These are phyloP conservation scores for Aspergillus fischeri DNA, from an alignment of 2,329 filamentous ascomycete genomes.

Conservation along the genomic window DNA sequence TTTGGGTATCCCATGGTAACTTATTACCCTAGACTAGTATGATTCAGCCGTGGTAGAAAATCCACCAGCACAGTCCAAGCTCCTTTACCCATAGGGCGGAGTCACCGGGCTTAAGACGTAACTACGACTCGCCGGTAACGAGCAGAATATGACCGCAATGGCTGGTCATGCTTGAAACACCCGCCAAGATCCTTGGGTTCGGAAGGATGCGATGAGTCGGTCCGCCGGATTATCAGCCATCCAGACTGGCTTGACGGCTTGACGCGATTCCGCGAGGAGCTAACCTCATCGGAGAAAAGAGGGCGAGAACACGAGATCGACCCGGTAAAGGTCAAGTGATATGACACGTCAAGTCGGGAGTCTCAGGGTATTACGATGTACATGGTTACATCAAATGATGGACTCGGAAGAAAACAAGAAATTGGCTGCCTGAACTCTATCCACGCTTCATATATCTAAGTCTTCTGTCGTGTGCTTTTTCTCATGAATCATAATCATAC, in stretches of 20 bases:
- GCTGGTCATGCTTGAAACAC: too few relatives aligned
- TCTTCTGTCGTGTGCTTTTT: background rate
- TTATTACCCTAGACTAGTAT: background rate
- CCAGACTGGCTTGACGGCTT: too few relatives aligned
- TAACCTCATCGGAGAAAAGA: too few relatives aligned
- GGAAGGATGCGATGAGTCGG: background rate
- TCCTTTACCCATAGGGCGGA: background rate
- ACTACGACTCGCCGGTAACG: too few relatives aligned
- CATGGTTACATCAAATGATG: background rate
- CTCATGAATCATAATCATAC: background rate
- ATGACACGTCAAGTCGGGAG: background rate
- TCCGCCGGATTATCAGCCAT: background rate
- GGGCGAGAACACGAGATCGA: background rate
- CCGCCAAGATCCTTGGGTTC: background rate
- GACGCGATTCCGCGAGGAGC: too few relatives aligned
- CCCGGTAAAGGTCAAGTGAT: background rate
- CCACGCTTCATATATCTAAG: background rate
- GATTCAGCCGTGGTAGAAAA: too few relatives aligned
- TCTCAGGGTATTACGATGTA: background rate
- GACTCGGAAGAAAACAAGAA: background rate
- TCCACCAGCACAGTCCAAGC: background rate
- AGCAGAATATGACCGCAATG: too few relatives aligned
- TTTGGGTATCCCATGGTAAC: background rate
- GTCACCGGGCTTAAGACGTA: too few relatives aligned
- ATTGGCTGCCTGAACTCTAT: background rate